Evolutionary conservation across 768 basidiomycete genomes (phyloP), one percentile per base, ranked within the genome.

Genomic region (Porphyrellus cyaneotinctus): DNA sequence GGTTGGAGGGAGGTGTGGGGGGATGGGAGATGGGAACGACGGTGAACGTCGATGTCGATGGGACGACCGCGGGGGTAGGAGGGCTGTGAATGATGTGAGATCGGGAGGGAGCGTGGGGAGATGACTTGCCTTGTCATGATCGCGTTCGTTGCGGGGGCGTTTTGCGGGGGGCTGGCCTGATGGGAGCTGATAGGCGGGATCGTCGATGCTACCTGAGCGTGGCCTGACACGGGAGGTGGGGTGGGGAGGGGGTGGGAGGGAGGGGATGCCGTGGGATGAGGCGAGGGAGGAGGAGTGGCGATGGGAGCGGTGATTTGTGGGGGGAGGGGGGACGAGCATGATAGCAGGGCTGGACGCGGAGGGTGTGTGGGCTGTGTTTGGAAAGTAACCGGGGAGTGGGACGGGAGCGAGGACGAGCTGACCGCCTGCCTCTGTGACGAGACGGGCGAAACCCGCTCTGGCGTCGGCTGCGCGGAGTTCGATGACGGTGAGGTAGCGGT

Each of bases 381-480:
- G 0, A 2, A 52, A 33, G 47, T 58, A 60, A 18, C 62, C 62
- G 18, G 64, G 67, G 42, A 64, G 51, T 28, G 69, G 73, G n/a
- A 72, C 64, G 36, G 60, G 64, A 0, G 68, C 59, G 28, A 74
- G 64, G 22, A 75, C 72, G 56, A 79, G 70, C 31, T 70, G 71
- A 1, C 77, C 75, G n/a, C 74, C 75, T 30, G 73, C 75, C 6
- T 77, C 75, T 1, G 57, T 58, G 38, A 82, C 68, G 55, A 79
- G 69, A 14, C 78, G 71, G 2, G 69, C 49, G 57, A 80, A 83
- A 1, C 72, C 72, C 0, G 68, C 66, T 23, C 83, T 74, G 3
- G 79, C 80, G 39, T 86, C 83, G 0, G 73, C 64, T 1, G 74
- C 70, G 26, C 76, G 72, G 30, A 72, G 35, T 37, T 84, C 81